Conservation (phyloP, 2,329 filamentous ascomycete genomes). For the Fusarium odoratissimum region DNA sequence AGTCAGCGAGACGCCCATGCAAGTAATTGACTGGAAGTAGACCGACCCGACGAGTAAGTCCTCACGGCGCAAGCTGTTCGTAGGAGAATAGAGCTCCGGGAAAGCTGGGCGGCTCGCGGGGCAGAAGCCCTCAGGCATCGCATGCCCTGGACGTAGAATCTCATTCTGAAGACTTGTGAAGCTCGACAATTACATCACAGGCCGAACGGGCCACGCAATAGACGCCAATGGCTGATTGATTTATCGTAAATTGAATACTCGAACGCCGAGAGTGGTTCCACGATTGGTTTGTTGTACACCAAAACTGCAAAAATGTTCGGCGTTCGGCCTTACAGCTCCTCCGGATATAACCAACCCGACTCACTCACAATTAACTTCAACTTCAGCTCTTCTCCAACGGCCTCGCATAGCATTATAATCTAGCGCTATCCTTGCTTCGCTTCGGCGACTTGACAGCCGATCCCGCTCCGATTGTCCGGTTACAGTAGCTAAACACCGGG, state of each 20-base stretch:
- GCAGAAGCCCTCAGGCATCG: conserved; percentile 45
- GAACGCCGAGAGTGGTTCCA: conserved; percentile 9
- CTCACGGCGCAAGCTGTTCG: conserved; percentile 40
- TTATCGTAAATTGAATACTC: not conserved
- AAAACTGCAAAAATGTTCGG: conserved; percentile 27
- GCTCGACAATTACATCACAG: conserved; percentile 38
- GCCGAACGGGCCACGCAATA: conserved; percentile 8
- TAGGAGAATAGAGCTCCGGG: conserved; percentile 39
- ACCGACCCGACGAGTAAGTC: conserved; percentile 45
- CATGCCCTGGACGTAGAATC: conserved; percentile 40
- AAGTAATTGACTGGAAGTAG: conserved; percentile 14
- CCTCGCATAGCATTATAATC: not conserved
- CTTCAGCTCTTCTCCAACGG: conserved; percentile 23
- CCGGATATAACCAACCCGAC: conserved; percentile 20
- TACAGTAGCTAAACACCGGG: conserved; percentile 25
- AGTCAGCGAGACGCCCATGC: conserved; percentile 37
- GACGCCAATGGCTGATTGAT: conserved; percentile 22
- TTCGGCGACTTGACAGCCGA: conserved; percentile 23
- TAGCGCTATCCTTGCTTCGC: conserved; percentile 24
- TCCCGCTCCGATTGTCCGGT: conserved; percentile 30
- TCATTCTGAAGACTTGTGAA: conserved; percentile 37
- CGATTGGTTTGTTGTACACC: conserved; percentile 6
- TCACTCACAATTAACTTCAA: not conserved
- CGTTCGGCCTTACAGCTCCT: conserved; percentile 35
- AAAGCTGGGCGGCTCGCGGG: conserved; percentile 39